Percentiles rank a stretch among this genome's conserved stretches.
These are phyloP conservation scores for Magnolia changhungtana DNA, from an alignment of 164 flowering plant species.

Conservation along the genomic window DNA sequence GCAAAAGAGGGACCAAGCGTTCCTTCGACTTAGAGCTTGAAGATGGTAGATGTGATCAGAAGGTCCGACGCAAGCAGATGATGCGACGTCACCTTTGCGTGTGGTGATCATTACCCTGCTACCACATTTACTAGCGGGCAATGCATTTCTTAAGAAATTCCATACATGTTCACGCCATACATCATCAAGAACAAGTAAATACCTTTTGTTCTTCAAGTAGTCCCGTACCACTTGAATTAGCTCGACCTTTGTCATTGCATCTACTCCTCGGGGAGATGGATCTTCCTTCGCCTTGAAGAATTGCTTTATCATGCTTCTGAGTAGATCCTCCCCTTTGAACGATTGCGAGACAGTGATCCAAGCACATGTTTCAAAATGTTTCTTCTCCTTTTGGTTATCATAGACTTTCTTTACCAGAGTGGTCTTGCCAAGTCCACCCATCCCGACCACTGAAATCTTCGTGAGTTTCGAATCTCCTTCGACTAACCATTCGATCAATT, in stretches of 20 bases:
- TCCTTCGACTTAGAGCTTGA: not conserved
- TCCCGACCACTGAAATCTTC: not conserved
- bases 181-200: slow-evolving; percentile 38
- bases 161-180: slow-evolving; percentile 27
- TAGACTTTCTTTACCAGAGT: slow-evolving; percentile 15
- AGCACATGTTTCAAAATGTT: slow-evolving; percentile 17
- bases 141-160: slow-evolving; percentile 19
- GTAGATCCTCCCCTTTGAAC: not conserved
- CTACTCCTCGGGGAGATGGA: not conserved
- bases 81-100: slow-evolving; percentile 12
- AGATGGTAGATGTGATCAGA: not conserved
- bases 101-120: slow-evolving; percentile 40
- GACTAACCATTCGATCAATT: slow-evolving; percentile 22
- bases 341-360: slow-evolving; percentile 14
- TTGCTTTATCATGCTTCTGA: slow-evolving; percentile 4
- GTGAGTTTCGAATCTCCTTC: not conserved
- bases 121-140: slow-evolving; percentile 18
- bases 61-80: not conserved
- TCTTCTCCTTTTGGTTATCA: not conserved
- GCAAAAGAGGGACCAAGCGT: slow-evolving; percentile 41
- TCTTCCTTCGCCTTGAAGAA: not conserved
- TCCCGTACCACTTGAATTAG: not conserved
- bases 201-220: slow-evolving; percentile 6
- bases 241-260: not conserved
- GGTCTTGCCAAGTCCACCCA: slow-evolving; percentile 23